Percentiles rank a stretch among this genome's conserved stretches.
Conservation (phyloP, 495 filamentous ascomycete genomes). For the Penicillium egyptiacum region DNA sequence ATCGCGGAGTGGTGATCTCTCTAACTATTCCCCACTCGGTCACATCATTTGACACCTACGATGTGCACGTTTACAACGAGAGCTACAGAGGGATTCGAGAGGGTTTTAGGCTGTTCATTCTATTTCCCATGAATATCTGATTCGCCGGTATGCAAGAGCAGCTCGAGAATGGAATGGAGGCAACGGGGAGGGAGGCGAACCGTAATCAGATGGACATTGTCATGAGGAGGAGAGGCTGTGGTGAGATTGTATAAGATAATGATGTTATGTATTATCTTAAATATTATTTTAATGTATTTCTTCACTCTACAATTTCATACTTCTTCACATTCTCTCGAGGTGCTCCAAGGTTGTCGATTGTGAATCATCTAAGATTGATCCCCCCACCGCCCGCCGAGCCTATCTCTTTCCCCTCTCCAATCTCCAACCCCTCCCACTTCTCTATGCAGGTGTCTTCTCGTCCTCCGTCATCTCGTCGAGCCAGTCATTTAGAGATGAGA, state of each 20-base stretch:
- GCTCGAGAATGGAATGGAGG: slow-evolving; percentile 22
- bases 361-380: not conserved
- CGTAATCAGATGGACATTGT: slow-evolving; percentile 25
- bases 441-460: slow-evolving; percentile 30
- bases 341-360: not conserved
- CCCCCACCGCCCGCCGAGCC: slow-evolving; percentile 21
- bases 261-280: not conserved
- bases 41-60: slow-evolving; percentile 27
- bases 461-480: slow-evolving; percentile 23
- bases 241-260: slow-evolving; percentile 7
- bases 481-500: slow-evolving; percentile 43
- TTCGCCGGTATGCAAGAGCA: slow-evolving; percentile 5
- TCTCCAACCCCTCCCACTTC: slow-evolving; percentile 14
- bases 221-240: slow-evolving; percentile 9
- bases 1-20: slow-evolving; percentile 22
- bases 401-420: slow-evolving; percentile 18
- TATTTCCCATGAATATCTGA: slow-evolving; percentile 5
- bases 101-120: slow-evolving; percentile 14
- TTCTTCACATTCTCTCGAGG: not conserved
- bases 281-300: not conserved
- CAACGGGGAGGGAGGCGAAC: slow-evolving; percentile 23
- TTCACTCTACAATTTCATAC: not conserved
- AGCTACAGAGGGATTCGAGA: not conserved
- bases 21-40: slow-evolving; percentile 17
- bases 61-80: slow-evolving; percentile 1